Evolutionary conservation across 139 green algal species (phyloP).

Genomic region (Chlorella sp.): DNA sequence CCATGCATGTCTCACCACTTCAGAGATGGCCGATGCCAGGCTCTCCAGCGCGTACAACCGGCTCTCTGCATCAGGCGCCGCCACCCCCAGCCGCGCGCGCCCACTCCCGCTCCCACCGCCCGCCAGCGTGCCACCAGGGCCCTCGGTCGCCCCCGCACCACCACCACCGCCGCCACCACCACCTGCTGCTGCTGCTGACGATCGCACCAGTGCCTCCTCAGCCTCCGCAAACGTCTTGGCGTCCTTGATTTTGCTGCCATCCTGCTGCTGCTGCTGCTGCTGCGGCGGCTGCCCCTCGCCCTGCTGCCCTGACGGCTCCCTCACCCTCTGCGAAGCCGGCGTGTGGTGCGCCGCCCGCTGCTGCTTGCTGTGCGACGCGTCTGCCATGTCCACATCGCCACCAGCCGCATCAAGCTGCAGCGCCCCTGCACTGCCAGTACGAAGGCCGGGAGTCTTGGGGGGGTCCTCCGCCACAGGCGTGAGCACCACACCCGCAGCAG

Average conservation of each 20-base stretch:
- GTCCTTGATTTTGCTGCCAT: too few species aligned
- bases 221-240: too few species aligned
- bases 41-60: background rate
- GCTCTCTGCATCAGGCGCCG: background rate
- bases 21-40: background rate
- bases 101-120: background rate
- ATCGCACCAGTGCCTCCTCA: background rate
- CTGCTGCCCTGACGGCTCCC: too few species aligned
- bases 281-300: too few species aligned
- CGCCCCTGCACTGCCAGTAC: background rate
- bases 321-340: too few species aligned
- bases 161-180: too few species aligned
- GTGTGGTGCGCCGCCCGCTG: too few species aligned
- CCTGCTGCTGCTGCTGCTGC: too few species aligned
- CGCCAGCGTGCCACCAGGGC: background rate
- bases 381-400: background rate
- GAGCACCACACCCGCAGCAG: background rate
- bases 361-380: background rate
- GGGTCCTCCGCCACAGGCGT: background rate
- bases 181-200: too few species aligned
- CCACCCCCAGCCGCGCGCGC: too few species aligned
- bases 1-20: too few species aligned
- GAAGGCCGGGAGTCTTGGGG: background rate
- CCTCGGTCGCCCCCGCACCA: background rate
- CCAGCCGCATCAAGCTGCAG: background rate